A percentile compares a stretch with the other conserved stretches of the same genome.
Evolutionary conservation across 2,329 filamentous ascomycete genomes (phyloP).

Genomic region (Fusarium nisikadoi): DNA sequence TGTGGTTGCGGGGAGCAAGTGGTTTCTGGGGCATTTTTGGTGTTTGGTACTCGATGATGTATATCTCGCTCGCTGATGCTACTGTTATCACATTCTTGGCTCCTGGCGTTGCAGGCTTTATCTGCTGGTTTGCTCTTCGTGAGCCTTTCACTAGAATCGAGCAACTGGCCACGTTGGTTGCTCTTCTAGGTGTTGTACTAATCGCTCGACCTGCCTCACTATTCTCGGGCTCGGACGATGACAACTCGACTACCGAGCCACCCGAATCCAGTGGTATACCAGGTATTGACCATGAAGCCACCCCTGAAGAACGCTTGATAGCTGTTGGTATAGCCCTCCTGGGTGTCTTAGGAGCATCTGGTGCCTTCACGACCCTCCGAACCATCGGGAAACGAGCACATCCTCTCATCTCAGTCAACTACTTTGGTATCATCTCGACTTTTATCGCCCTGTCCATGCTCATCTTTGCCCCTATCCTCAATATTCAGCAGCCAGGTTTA

Average conservation of each 20-base stretch:
- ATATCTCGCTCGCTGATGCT: slow-evolving; percentile 86
- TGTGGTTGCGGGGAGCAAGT: slow-evolving; percentile 73
- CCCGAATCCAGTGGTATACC: slow-evolving; percentile 39
- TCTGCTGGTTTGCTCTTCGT: slow-evolving; percentile 77
- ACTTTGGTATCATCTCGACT: slow-evolving; percentile 78
- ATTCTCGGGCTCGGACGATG: slow-evolving; percentile 50
- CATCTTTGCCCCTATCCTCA: slow-evolving; percentile 57
- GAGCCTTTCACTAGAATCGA: slow-evolving; percentile 84
- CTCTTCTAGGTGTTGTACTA: slow-evolving; percentile 81
- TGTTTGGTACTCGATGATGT: slow-evolving; percentile 74
- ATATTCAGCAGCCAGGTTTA: slow-evolving; percentile 59
- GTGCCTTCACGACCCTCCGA: slow-evolving; percentile 79
- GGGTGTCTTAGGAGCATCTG: slow-evolving; percentile 80
- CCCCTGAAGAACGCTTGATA: slow-evolving; percentile 71
- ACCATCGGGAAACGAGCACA: slow-evolving; percentile 84
- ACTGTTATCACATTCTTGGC: slow-evolving; percentile 90
- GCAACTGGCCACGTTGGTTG: slow-evolving; percentile 79
- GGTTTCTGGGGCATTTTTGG: slow-evolving; percentile 85
- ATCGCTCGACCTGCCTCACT: slow-evolving; percentile 78
- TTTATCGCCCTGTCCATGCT: slow-evolving; percentile 73
- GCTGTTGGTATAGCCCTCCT: slow-evolving; percentile 79
- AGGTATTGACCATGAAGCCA: slow-evolving; percentile 54
- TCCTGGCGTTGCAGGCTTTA: slow-evolving; percentile 81
- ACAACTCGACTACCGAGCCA: slow-evolving; percentile 33
- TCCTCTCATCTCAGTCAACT: slow-evolving; percentile 86